Base-by-base conservation (phyloP, 1,139 yeast genomes). In the Taiozyma onychis region DNA sequence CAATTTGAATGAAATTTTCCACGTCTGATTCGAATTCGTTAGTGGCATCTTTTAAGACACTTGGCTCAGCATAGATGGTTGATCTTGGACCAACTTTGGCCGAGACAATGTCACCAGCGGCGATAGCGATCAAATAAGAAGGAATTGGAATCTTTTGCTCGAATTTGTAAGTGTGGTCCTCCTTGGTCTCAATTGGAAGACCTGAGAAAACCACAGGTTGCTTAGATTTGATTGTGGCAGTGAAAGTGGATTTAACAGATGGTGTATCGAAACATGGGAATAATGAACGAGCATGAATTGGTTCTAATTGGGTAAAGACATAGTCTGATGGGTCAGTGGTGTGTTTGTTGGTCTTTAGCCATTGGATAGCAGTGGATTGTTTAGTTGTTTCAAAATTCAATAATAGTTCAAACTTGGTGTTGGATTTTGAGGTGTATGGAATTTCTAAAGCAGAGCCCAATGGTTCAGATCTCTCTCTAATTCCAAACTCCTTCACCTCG, bases 211-310 rank as follows among this genome's bases (percentile, higher is more conserved):
- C 80, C 3, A 82, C 80, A 43, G 85, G 85, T 53, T 80, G 73
- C 14, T 82, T 77, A 1, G 96, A 88, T 44, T 68, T 76, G 47
- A 88, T 82, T 39, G 72, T 70, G 59, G 85, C 81, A 18, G 72
- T 68, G 64, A 77, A 87, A 0, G 83, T 74, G 4, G 90, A 77
- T 67, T 90, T 90, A 48, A 88, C 77, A 0, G 95, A 78, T 4
- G 97, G 97, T 0, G 97, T 89, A 66, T 90, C 97, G 65, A 90
- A 90, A 61, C 91, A 87, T 3, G 97, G 97, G 70, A 86, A 84
- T 60, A 90, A 75, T 26, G 95, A 81, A 64, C 97, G 77, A 22
- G 96, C 95, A 63, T 90, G 97, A 56, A 87, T 88, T 37, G 97
- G 89, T 70, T 90, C 96, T 65, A 95, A 81, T 68, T 90, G 97